Base-by-base conservation (phyloP, 208 protist genomes). In the Herpetomonas muscarum region DNA sequence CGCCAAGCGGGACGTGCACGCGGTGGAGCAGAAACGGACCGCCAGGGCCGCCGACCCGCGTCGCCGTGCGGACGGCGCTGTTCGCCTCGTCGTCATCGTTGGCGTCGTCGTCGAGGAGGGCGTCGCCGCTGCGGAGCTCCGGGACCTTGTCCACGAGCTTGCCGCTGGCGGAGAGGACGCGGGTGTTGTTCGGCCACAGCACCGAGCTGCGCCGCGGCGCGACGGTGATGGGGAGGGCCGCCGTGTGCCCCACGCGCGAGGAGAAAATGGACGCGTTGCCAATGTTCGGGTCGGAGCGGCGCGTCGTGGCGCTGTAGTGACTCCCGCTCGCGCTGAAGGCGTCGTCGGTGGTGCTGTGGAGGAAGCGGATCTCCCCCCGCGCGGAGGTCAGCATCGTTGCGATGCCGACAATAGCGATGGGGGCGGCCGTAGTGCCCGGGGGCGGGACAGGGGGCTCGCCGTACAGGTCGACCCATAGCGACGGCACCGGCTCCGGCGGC, bases 1-100 rank as follows among this genome's bases (percentile, higher is more conserved):
- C 55, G 1, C 34, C 49, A 5, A 22, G 19, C 30, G 22, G 55
- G 10, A 56, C 31, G 24, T 21, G 48, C 26, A 64, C 51, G 39
- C 70, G 70, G 32, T 77, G 70, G 15, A 72, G 52, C 9, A 59
- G 36, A 36, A 77, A 77, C 1, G 70, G 70, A 1, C 70, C 70
- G 5, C 70, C 70, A 55, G 64, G 64, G 10, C 64, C 70, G 25
- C 63, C 65, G 15, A 77, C 52, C 31, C 52, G 47, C 17, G 17
- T 47, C 2, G 1, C 41, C 24, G 59, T 51, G 30, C 26, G n/a
- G 30, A 59, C 41, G 15, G 15, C 41, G 5, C 15, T 19, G 10
- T 9, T 19, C 6, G 5, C 41, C 19, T 46, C 41, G 5, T 12
- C 19, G 5, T 46, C 41, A 9, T 12, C 41, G 5, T 9, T 4